Evolutionary conservation across 306 rosid genomes (phyloP).

Genomic region (Lagenaria siceraria): DNA sequence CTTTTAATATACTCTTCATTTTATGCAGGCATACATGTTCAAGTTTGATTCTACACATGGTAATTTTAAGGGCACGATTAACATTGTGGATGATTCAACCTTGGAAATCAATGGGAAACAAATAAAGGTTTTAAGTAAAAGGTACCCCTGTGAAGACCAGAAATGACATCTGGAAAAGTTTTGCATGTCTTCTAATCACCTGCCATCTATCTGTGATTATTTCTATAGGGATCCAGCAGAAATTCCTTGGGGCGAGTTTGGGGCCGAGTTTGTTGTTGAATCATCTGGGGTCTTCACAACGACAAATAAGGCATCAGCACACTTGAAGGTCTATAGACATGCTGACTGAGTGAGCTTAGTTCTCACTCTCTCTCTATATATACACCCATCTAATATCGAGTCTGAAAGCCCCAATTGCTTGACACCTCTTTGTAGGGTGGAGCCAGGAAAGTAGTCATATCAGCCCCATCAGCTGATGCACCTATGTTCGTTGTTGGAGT

Average conservation of each 20-base stretch:
- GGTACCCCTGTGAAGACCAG: slow-evolving; percentile 22
- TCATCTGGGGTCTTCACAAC: slow-evolving; percentile 92
- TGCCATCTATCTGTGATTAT: neutral
- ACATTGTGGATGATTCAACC: slow-evolving; percentile 55
- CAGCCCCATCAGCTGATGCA: slow-evolving; percentile 99
- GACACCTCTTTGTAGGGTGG: slow-evolving; percentile 53
- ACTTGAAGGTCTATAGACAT: slow-evolving; percentile 45
- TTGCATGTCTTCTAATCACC: neutral
- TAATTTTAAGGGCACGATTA: slow-evolving; percentile 54
- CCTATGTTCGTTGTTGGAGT: slow-evolving; percentile 98
- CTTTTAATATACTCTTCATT: neutral
- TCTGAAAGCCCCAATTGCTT: slow-evolving; percentile 1
- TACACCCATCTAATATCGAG: neutral
- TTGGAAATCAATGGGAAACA: slow-evolving; percentile 81
- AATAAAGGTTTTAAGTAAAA: slow-evolving; percentile 54
- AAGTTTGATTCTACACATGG: slow-evolving; percentile 97
- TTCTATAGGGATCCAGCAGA: slow-evolving; percentile 67
- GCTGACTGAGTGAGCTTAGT: slow-evolving; percentile 2
- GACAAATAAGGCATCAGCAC: slow-evolving; percentile 61
- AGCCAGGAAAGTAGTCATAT: slow-evolving; percentile 90
- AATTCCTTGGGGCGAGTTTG: slow-evolving; percentile 83
- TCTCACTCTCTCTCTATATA: neutral
- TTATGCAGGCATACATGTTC: slow-evolving; percentile 80
- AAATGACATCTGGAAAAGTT: neutral
- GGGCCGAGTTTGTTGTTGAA: slow-evolving; percentile 79